These are phyloP conservation scores for Sclerotinia trifoliorum DNA, from an alignment of 2,329 filamentous ascomycete species.

Conservation along the genomic window DNA sequence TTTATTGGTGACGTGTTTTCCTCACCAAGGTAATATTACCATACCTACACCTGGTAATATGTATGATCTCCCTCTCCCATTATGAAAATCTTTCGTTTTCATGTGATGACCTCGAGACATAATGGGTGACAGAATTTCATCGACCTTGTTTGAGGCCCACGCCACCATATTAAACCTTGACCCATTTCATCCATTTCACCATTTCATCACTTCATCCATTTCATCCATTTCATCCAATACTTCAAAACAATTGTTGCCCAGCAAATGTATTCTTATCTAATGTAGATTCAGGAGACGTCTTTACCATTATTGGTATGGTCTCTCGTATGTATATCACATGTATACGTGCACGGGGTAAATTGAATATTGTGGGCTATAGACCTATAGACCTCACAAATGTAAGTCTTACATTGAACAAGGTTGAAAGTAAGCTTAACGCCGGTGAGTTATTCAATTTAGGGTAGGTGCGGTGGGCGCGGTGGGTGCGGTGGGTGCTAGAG, in stretches of 20 bases:
- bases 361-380: too few species aligned
- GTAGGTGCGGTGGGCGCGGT: too few species aligned
- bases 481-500: neutral
- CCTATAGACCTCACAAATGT: neutral
- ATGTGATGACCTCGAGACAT: conserved; percentile 22
- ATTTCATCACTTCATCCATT: too few species aligned
- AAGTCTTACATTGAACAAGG: neutral
- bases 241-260: neutral
- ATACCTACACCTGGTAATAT: neutral
- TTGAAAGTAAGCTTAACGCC: neutral
- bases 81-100: neutral
- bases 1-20: neutral
- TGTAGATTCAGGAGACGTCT: neutral
- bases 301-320: neutral
- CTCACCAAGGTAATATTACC: neutral
- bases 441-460: neutral
- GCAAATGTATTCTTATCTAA: neutral
- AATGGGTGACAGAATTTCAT: conserved; percentile 15
- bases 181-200: too few species aligned
- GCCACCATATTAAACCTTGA: neutral
- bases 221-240: conserved; percentile 3
- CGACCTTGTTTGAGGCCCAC: conserved; percentile 15
- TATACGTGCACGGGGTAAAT: neutral
- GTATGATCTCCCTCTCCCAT: neutral
- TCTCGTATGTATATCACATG: neutral